phyloP scores from a whole-genome alignment of 768 basidiomycete species.

The Tulasnella sp. region DNA sequence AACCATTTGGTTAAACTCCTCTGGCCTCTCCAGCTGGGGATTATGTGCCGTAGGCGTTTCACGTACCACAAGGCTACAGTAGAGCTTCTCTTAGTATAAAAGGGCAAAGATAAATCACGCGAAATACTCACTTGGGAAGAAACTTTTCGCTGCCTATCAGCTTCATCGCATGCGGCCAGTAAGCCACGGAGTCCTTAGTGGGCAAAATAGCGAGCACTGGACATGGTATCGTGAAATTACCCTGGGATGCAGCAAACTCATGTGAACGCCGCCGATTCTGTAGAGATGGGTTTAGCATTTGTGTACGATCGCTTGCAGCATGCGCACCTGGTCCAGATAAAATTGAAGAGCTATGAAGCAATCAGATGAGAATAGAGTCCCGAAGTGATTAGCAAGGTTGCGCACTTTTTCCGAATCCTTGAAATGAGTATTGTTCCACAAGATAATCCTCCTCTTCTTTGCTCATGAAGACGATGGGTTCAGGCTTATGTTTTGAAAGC shows the following conservation, averaged over 20 bases:
- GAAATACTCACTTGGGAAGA: constrained; percentile 27
- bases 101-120: constrained; percentile 23
- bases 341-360: constrained; percentile 43
- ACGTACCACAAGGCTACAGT: not conserved
- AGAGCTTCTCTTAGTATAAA: not conserved
- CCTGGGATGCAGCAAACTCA: constrained; percentile 30
- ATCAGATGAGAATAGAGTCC: not conserved
- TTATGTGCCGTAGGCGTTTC: constrained; percentile 47
- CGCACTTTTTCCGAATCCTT: constrained; percentile 51
- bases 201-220: constrained; percentile 33
- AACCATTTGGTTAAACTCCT: constrained; percentile 38
- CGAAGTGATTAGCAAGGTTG: constrained; percentile 4
- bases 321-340: constrained; percentile 41
- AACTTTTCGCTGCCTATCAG: constrained; percentile 23
- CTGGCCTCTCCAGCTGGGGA: constrained; percentile 50
- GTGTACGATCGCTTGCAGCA: not conserved
- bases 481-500: constrained; percentile 35
- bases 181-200: constrained; percentile 35
- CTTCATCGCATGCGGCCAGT: constrained; percentile 29
- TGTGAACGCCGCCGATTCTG: constrained; percentile 32
- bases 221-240: constrained; percentile 33
- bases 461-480: constrained; percentile 45
- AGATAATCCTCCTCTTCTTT: constrained; percentile 56
- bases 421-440: constrained; percentile 43
- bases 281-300: not conserved